Evolutionary conservation across 257 asterid genomes (phyloP).

Genomic region (Solanum dulcamara): DNA sequence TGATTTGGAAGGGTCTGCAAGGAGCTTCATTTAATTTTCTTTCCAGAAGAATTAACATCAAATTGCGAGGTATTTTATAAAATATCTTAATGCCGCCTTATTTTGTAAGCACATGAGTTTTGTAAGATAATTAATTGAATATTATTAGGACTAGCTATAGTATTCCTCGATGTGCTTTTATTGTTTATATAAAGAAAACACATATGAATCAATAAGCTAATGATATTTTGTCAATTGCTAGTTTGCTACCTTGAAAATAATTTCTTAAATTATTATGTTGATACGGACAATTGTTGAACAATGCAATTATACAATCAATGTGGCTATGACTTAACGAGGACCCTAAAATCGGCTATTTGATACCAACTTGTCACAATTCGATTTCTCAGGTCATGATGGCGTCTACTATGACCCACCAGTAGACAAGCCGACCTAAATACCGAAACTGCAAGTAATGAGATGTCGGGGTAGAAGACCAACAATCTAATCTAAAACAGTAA

Average conservation of each 20-base stretch:
- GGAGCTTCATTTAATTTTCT: neutral
- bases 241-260: neutral
- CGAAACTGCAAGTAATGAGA: too few relatives aligned
- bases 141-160: neutral
- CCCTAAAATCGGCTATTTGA: too few relatives aligned
- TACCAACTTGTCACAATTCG: too few relatives aligned
- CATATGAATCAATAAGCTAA: neutral
- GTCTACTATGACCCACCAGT: too few relatives aligned
- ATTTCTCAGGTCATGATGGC: too few relatives aligned
- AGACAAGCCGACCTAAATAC: too few relatives aligned
- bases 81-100: neutral
- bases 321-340: too few relatives aligned
- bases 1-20: neutral
- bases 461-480: too few relatives aligned
- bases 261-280: neutral
- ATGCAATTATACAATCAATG: too few relatives aligned
- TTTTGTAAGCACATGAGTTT: neutral
- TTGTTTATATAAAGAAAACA: neutral
- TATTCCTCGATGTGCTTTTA: neutral
- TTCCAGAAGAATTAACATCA: neutral
- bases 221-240: neutral
- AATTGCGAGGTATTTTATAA: neutral
- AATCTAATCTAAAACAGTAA: too few relatives aligned
- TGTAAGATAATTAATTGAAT: neutral
- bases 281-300: neutral